Base-by-base conservation (phyloP, 768 basidiomycete genomes). In the Strobilomyces confusus region DNA sequence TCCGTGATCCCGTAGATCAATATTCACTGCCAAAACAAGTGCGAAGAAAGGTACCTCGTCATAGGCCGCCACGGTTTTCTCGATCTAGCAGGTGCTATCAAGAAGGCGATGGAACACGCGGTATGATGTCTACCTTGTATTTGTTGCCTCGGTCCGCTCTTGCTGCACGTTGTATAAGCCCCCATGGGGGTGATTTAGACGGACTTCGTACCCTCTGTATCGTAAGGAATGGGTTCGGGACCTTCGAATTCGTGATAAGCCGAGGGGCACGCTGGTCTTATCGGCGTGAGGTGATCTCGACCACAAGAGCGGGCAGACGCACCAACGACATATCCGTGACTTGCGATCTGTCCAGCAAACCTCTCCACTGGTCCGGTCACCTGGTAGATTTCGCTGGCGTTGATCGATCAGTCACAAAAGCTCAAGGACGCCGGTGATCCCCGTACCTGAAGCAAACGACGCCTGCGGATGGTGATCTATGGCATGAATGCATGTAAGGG, bases 311-410 rank as follows among this genome's bases (percentile, higher is more conserved):
- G 29, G 26, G 37, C 33, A 14, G 20, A 67, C 84, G 26, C 49
- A 88, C 90, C 90, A 11, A 90, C 89, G 44, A 92, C 80, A 58
- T 81, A 91, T 58, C 91, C 91, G 29, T 92, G 86, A 56, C 87
- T 90, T 9, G 91, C 92, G 59, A 94, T 92, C 72, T 89, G 87
- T 14, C 87, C 84, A 0, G 88, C 89, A 64, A 90, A 92, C 46
- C 94, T 82, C 67, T 95, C 93, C 19, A 95, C 94, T 33, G 94
- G 94, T 0, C 92, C 92, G n/a, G 92, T 95, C 2, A 95, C 92
- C 68, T 92, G 90, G 67, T 97, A 98, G 50, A 98, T 98, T 73
- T 95, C 94, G 63, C 92, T 93, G 63, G 36, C 50, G 22, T 22
- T 22, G 30, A 11, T n/a, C 2, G 13, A 38, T 57, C 37, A 26